Conservation (phyloP, 495 filamentous ascomycete genomes). For the Extremus antarcticus region DNA sequence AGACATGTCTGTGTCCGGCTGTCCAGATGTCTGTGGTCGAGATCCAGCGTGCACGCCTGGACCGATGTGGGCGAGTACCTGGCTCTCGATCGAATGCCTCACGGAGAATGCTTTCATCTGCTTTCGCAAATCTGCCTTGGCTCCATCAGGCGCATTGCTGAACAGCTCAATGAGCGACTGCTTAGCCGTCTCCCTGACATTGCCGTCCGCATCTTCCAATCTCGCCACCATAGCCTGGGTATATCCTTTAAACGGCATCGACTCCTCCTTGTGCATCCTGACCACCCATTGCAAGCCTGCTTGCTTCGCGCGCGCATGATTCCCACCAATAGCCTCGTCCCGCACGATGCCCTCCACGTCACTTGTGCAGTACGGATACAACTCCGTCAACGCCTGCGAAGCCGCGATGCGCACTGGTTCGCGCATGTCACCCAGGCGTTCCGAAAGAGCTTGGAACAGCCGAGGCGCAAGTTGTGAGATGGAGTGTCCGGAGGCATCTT, state of each 20-base stretch:
- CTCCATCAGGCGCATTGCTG: conserved; percentile 66
- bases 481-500: conserved; percentile 61
- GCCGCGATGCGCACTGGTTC: conserved; percentile 67
- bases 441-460: conserved; percentile 60
- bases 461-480: conserved; percentile 49
- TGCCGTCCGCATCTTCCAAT: conserved; percentile 78
- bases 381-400: conserved; percentile 59
- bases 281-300: conserved; percentile 68
- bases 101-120: conserved; percentile 71
- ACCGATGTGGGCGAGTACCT: conserved; percentile 56
- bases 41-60: conserved; percentile 23
- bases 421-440: conserved; percentile 80
- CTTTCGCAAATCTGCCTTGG: conserved; percentile 77
- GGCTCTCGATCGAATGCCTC: conserved; percentile 67
- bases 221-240: conserved; percentile 72
- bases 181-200: conserved; percentile 76
- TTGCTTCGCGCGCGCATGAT: conserved; percentile 74
- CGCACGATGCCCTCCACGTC: conserved; percentile 75
- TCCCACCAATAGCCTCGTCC: conserved; percentile 64
- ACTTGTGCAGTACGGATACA: conserved; percentile 52
- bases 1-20: conserved; percentile 5
- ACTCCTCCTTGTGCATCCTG: conserved; percentile 67
- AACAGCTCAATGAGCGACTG: conserved; percentile 74
- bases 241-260: conserved; percentile 68
- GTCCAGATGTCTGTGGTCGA: conserved; percentile 14